Base-by-base conservation (phyloP, 345 rosid genomes). In the Gossypium raimondii region DNA sequence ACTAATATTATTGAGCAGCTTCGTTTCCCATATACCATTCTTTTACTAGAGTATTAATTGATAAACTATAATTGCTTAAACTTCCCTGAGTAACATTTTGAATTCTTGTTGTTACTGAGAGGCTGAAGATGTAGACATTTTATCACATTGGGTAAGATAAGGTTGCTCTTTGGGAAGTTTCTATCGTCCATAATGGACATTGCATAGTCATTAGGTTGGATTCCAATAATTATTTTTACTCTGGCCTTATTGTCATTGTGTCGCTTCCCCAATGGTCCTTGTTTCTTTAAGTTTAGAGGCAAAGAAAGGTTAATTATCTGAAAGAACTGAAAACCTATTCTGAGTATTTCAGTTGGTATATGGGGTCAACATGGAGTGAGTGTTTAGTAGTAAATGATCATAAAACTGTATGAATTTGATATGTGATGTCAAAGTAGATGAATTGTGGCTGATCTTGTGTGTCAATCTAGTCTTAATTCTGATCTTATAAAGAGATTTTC, bases 321-420 rank as follows among this genome's bases (percentile, higher is more conserved):
- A 47, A 47, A 47, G 7, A 67, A 13, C 11, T 45, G 4, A 47
- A 22, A 29, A 10, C n/a, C 41, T 47, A 22, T 22, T 24, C 20
- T 41, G 67, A 64, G 43, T 18, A 64, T 41, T 43, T 64, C 16
- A 64, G 69, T 64, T 64, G 50, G 17, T 63, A 63, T 16, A 63
- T 34, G 45, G 13, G 12, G 24, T 63, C 67, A 63, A 34, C 17
- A 16, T 34, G 67, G 50, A 64, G 68, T 9, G 67, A 63, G 47
- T 38, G 45, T 41, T 64, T 11, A 38, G 29, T n/a, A 13, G 43
- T 27, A 27, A 60, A 34, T 13, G 27, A 13, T 64, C n/a, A 48
- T 64, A 38, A 38, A 64, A 64, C 68, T 64, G 14, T 50, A 20
- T 51, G 50, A 66, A 58, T 56, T 57, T 34, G 64, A 57, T 73